Evolutionary conservation across 371 early-diverging fungal genomes (phyloP).

Genomic region (Sporodiniella umbellata): DNA sequence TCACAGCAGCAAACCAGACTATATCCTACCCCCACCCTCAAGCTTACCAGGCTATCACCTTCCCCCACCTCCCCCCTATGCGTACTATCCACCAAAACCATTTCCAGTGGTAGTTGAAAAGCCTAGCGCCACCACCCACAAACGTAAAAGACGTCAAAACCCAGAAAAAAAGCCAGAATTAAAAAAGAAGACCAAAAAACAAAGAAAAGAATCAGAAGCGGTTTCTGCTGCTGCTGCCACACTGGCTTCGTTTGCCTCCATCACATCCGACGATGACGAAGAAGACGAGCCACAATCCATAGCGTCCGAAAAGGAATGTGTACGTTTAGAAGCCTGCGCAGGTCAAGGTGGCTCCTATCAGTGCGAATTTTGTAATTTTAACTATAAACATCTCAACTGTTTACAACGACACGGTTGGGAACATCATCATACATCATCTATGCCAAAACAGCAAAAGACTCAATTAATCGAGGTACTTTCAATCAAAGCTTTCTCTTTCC

Average conservation of each 20-base stretch:
- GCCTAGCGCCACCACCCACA: conserved; percentile 10
- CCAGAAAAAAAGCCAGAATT: conserved; percentile 19
- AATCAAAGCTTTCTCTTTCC: too few relatives aligned
- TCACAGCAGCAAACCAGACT: conserved; percentile 20
- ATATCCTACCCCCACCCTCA: conserved; percentile 40
- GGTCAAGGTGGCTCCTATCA: conserved; percentile 22
- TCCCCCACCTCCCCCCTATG: conserved; percentile 13
- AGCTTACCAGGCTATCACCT: conserved; percentile 33
- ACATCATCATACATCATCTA: conserved; percentile 23
- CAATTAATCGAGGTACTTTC: conserved; percentile 49
- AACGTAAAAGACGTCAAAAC: conserved; percentile 17
- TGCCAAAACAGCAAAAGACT: conserved; percentile 43
- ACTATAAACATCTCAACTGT: conserved; percentile 35
- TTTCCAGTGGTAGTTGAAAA: conserved; percentile 1
- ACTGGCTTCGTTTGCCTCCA: conserved; percentile 38
- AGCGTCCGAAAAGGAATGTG: conserved; percentile 21
- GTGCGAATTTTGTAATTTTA: conserved; percentile 30
- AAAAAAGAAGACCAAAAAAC: conserved; percentile 17
- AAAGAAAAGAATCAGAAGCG: conserved; percentile 27
- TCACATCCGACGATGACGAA: conserved; percentile 6
- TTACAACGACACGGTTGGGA: conserved; percentile 40
- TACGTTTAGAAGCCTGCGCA: conserved; percentile 27
- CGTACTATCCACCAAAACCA: conserved; percentile 7
- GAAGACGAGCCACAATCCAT: too few relatives aligned
- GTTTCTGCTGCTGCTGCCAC: conserved; percentile 45